Conservation (phyloP, 208 protist genomes). For the Trypanosomatidae sp. region DNA sequence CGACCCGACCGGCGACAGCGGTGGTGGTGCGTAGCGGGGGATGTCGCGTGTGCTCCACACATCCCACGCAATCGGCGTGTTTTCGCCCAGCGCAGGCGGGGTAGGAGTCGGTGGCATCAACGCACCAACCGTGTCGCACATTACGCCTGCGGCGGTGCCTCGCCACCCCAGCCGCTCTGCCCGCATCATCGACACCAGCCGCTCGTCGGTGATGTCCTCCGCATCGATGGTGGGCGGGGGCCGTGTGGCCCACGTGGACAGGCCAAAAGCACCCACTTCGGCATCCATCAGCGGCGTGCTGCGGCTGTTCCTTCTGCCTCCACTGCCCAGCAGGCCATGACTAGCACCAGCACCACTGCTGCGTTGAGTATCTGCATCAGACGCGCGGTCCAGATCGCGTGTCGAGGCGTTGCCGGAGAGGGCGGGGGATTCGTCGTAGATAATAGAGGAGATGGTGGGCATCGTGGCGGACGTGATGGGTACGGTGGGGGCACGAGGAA, state of each 20-base stretch:
- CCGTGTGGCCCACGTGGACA: conserved; percentile 8
- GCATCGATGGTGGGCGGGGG: conserved; percentile 26
- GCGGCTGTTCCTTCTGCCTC: too few species aligned
- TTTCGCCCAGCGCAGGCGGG: conserved; percentile 16
- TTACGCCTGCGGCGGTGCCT: not conserved
- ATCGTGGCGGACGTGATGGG: conserved; percentile 17
- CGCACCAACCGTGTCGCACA: not conserved
- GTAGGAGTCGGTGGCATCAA: conserved; percentile 48
- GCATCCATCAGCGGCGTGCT: too few species aligned
- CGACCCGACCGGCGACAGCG: conserved; percentile 2
- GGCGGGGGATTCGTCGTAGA: too few species aligned
- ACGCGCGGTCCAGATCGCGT: too few species aligned
- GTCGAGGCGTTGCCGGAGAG: too few species aligned
- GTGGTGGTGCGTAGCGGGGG: conserved; percentile 19
- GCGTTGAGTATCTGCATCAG: too few species aligned
- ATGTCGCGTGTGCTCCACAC: conserved; percentile 37
- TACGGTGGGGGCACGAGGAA: conserved; percentile 41
- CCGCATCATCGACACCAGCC: conserved; percentile 33
- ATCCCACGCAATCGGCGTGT: conserved; percentile 43
- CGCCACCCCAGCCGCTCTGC: conserved; percentile 36
- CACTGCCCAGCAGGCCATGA: too few species aligned
- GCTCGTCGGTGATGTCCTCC: conserved; percentile 40
- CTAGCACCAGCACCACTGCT: too few species aligned
- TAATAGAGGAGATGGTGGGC: too few species aligned
- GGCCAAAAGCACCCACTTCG: not conserved